Evolutionary conservation across 2,329 filamentous ascomycete species (phyloP), one percentile per base, ranked within the genome.

Genomic region (Exophiala alcalophila): DNA sequence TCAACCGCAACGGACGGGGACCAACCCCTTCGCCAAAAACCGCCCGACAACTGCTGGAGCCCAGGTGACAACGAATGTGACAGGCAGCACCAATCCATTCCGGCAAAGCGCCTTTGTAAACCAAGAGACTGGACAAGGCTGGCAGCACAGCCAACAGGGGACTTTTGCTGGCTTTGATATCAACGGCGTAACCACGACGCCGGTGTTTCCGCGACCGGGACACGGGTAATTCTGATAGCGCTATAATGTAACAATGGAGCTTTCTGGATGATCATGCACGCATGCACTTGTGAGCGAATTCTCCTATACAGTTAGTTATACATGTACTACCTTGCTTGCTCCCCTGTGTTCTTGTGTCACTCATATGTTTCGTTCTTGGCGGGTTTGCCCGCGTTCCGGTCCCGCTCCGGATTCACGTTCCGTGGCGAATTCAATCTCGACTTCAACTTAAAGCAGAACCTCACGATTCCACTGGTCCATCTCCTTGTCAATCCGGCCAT

Each of bases 11-110:
- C 71, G 73, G n/a, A 84, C 82, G 10, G 82, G 82, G 32, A 86
- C 82, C 1, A 87, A 86, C 57, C 83, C 83, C 0, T 86, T 86
- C 58, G 77, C 81, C 14, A 77, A 80, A 31, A 74, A 70, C 32
- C 60, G 67, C 1, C 66, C 73, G 12, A 61, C 66, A 12, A 63
- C 65, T 16, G 50, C 67, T 5, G 59, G 62, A 2, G 62, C 64
- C n/a, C 62, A 74, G 34, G 67, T 92, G 4, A 76, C 76, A 39
- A 80, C 88, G 2, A 88, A 91, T 58, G 77, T 84, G 1, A 96
- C 90, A 0, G 90, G 89, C 6, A 88, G 80, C 58, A 96, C 90
- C 2, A 98, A 98, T 59, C 92, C 92, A 1, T 97, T 97, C 75
- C 79, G 92, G 11, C 89, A 97, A 61, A 87, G 85, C 31, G 81